Evolutionary conservation across 371 early-diverging fungal species (phyloP).

Genomic region (Mucor lusitanicus): DNA sequence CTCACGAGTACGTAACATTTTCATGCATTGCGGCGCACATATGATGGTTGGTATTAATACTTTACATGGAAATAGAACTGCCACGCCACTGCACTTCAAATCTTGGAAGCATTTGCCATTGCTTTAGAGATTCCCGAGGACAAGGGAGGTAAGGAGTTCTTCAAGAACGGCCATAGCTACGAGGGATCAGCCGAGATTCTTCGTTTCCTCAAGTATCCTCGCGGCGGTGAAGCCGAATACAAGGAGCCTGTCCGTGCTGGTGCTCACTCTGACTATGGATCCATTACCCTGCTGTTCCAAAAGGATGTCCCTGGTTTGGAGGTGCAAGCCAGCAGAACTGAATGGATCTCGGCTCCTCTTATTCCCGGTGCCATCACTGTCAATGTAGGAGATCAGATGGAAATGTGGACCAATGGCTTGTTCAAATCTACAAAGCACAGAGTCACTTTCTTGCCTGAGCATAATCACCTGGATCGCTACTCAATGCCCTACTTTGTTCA

Average conservation of each 20-base stretch:
- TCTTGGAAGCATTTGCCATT: slow-evolving; percentile 63
- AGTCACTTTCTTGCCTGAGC: slow-evolving; percentile 65
- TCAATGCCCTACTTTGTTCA: slow-evolving; percentile 76
- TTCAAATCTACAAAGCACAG: slow-evolving; percentile 74
- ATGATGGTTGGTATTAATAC: background rate
- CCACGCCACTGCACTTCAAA: slow-evolving; percentile 44
- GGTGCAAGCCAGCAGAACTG: slow-evolving; percentile 48
- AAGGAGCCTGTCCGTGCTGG: slow-evolving; percentile 59
- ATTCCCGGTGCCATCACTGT: slow-evolving; percentile 63
- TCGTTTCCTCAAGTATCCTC: slow-evolving; percentile 67
- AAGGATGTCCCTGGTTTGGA: slow-evolving; percentile 73
- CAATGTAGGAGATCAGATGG: slow-evolving; percentile 71
- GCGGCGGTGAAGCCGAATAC: slow-evolving; percentile 32
- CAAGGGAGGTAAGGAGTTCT: slow-evolving; percentile 59
- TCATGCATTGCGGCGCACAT: background rate
- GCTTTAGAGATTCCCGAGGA: slow-evolving; percentile 60
- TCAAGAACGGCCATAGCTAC: slow-evolving; percentile 54
- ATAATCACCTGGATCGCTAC: slow-evolving; percentile 61
- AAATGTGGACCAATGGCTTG: slow-evolving; percentile 70
- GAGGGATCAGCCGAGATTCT: slow-evolving; percentile 52
- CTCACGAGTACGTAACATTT: slow-evolving; percentile 32
- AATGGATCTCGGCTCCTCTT: slow-evolving; percentile 69
- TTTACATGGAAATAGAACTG: slow-evolving; percentile 35
- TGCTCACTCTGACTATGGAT: slow-evolving; percentile 74
- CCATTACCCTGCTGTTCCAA: slow-evolving; percentile 73